A percentile compares a stretch with the other conserved stretches of the same genome.
Evolutionary conservation across 441 rosid species (phyloP).

Genomic region (Euphorbia schlechtendalii): DNA sequence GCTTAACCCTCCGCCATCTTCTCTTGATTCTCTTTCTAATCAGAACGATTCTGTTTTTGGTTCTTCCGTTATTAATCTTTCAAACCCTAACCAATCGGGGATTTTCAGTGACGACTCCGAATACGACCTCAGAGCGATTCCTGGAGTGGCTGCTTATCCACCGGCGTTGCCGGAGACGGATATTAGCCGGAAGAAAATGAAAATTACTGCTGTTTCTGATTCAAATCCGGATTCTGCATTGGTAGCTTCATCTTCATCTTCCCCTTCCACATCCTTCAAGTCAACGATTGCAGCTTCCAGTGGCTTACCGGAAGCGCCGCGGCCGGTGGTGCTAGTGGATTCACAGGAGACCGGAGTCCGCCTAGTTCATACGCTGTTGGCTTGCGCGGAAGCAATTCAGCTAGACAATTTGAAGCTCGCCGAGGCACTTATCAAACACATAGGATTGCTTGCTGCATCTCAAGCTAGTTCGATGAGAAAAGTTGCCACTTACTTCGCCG

Average conservation of each 20-base stretch:
- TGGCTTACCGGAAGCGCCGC: conserved; percentile 31
- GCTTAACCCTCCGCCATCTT: background rate
- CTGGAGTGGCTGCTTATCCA: conserved; percentile 53
- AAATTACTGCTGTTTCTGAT: conserved; percentile 10
- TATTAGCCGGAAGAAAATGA: background rate
- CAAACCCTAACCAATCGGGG: background rate
- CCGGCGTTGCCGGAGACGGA: background rate
- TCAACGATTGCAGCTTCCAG: conserved; percentile 13
- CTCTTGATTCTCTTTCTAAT: background rate
- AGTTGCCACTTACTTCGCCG: conserved; percentile 79
- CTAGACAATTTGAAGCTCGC: conserved; percentile 45
- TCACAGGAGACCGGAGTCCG: conserved; percentile 79
- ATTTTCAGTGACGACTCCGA: conserved; percentile 21
- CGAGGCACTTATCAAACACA: conserved; percentile 61
- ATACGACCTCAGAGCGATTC: conserved; percentile 70
- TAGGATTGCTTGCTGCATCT: conserved; percentile 51
- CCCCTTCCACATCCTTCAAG: background rate
- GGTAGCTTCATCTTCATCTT: conserved; percentile 1
- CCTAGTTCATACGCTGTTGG: conserved; percentile 72
- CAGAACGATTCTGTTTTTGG: background rate
- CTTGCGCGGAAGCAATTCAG: conserved; percentile 80
- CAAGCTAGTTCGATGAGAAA: conserved; percentile 85
- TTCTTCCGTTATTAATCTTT: background rate
- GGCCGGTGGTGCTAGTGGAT: conserved; percentile 62
- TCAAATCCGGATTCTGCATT: conserved; percentile 14